Conservation (phyloP, 371 early-diverging fungal genomes). For the Mucor ambiguus region DNA sequence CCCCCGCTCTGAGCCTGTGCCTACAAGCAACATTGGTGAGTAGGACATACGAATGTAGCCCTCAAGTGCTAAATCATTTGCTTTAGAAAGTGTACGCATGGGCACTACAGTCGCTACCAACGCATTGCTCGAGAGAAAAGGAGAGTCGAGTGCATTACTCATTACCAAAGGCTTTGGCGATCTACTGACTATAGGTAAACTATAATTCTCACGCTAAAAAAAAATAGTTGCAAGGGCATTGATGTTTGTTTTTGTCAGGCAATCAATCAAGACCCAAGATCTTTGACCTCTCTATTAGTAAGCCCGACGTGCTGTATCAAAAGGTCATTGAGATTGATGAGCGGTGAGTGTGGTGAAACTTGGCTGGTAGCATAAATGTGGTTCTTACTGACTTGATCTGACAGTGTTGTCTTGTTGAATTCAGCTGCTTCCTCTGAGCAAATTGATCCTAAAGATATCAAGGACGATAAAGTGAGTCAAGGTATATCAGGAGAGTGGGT, state of each 20-base stretch:
- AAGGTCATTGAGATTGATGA: slow-evolving; percentile 90
- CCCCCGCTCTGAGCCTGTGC: slow-evolving; percentile 73
- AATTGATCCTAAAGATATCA: slow-evolving; percentile 33
- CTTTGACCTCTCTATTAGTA: slow-evolving; percentile 86
- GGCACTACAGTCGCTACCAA: slow-evolving; percentile 98
- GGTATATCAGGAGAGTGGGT: slow-evolving; percentile 92
- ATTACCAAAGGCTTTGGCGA: slow-evolving; percentile 92
- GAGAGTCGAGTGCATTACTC: slow-evolving; percentile 84
- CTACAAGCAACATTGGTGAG: slow-evolving; percentile 74
- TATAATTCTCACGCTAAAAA: background rate
- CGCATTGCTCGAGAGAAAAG: slow-evolving; percentile 88
- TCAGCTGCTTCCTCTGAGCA: slow-evolving; percentile 62
- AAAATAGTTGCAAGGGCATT: background rate
- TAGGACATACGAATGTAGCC: background rate
- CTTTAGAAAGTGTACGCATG: slow-evolving; percentile 85
- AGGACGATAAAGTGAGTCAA: slow-evolving; percentile 41
- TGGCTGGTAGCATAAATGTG: too few relatives aligned
- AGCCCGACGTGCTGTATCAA: slow-evolving; percentile 86
- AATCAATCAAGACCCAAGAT: slow-evolving; percentile 94
- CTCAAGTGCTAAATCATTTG: background rate
- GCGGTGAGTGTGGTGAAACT: slow-evolving; percentile 63
- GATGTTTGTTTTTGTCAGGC: slow-evolving; percentile 50
- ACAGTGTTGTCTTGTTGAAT: slow-evolving; percentile 76
- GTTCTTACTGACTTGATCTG: background rate
- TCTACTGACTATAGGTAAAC: slow-evolving; percentile 63